Percentiles rank a stretch among this genome's conserved stretches.
Conservation (phyloP, 345 rosid species). For the Draba incana region DNA sequence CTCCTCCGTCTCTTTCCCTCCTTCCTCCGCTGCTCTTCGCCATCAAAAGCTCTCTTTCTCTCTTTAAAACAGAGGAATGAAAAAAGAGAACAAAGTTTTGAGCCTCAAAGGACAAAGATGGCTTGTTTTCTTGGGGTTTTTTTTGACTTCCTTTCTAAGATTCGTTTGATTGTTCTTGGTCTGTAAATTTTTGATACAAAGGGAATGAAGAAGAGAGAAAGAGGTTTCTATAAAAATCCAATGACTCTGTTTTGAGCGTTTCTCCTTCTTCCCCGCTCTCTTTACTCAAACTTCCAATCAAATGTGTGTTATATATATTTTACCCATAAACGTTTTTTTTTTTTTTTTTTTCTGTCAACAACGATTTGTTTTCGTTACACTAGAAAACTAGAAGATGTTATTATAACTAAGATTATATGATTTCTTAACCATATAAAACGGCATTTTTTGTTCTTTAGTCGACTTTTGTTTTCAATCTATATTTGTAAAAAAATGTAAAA, state of each 20-base stretch:
- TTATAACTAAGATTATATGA: background rate
- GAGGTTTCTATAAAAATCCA: constrained; percentile 30
- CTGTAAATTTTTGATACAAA: background rate
- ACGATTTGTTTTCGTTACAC: background rate
- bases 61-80: background rate
- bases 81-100: background rate
- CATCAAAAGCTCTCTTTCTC: constrained; percentile 48
- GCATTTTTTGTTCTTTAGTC: too few species aligned
- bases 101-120: constrained; percentile 9
- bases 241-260: constrained; percentile 33
- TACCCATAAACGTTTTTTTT: background rate
- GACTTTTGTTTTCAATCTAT: too few species aligned
- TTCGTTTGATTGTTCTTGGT: constrained; percentile 18
- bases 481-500: too few species aligned
- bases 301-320: constrained; percentile 12
- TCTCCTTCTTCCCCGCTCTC: constrained; percentile 41
- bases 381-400: constrained; percentile 1
- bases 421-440: too few species aligned
- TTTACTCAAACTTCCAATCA: constrained; percentile 13
- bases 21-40: constrained; percentile 43
- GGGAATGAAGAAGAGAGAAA: constrained; percentile 9
- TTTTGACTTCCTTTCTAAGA: constrained; percentile 18
- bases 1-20: constrained; percentile 48
- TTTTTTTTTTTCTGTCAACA: background rate
- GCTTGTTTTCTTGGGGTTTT: background rate